phyloP scores from a whole-genome alignment of 352 stramenopile genomes.

The Saprolegnia diclina region DNA sequence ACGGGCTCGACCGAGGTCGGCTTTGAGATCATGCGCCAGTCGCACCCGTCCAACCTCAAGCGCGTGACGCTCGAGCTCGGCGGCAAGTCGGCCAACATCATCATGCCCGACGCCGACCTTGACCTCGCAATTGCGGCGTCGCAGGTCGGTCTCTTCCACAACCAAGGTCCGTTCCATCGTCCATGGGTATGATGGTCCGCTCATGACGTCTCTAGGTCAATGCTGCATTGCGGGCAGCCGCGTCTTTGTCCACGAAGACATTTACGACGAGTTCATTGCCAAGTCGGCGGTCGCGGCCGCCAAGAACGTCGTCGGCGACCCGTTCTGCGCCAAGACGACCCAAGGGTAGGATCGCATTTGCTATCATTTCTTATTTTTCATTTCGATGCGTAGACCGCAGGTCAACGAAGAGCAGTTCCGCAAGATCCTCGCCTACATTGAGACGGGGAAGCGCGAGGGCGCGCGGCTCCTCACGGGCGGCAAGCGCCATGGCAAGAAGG shows the following conservation, averaged over 20 bases:
- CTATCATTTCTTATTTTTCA: slow-evolving; percentile 37
- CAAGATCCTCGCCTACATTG: slow-evolving; percentile 81
- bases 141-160: slow-evolving; percentile 72
- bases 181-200: not conserved
- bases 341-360: slow-evolving; percentile 35
- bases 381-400: slow-evolving; percentile 38
- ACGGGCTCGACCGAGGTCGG: slow-evolving; percentile 64
- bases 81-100: slow-evolving; percentile 73
- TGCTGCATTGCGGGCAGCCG: slow-evolving; percentile 77
- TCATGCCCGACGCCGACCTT: slow-evolving; percentile 64
- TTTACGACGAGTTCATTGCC: slow-evolving; percentile 84
- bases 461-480: slow-evolving; percentile 78
- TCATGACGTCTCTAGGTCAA: slow-evolving; percentile 38
- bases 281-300: slow-evolving; percentile 48
- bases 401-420: slow-evolving; percentile 67
- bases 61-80: slow-evolving; percentile 65
- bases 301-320: slow-evolving; percentile 48
- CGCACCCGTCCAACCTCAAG: slow-evolving; percentile 62
- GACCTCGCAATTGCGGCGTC: slow-evolving; percentile 47
- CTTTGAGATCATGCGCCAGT: slow-evolving; percentile 50
- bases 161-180: slow-evolving; percentile 35
- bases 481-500: slow-evolving; percentile 52
- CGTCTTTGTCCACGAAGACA: slow-evolving; percentile 86
- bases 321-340: slow-evolving; percentile 37
- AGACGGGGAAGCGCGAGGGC: slow-evolving; percentile 75